Evolutionary conservation across 2,329 filamentous ascomycete genomes (phyloP).

Genomic region (Ascochyta koolunga): DNA sequence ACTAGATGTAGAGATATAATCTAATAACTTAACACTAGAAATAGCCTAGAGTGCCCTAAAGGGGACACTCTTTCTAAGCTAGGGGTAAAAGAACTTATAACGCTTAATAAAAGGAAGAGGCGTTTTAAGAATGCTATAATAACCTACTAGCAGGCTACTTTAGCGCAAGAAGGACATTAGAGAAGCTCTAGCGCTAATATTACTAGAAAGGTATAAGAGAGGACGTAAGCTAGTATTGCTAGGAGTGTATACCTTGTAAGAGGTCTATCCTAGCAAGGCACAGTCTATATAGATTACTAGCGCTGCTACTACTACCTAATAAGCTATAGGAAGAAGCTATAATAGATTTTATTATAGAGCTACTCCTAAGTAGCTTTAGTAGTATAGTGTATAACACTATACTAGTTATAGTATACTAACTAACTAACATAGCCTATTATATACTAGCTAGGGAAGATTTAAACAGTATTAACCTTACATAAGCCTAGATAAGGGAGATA

Average conservation of each 20-base stretch:
- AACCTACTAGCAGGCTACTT: background rate
- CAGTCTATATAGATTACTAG: background rate
- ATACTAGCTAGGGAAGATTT: background rate
- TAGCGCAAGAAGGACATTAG: background rate
- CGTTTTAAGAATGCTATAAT: background rate
- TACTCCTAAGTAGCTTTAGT: background rate
- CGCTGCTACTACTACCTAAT: background rate
- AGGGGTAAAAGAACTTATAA: background rate
- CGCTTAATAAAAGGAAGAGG: background rate
- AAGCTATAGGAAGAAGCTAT: background rate
- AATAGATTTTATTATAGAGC: background rate
- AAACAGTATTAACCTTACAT: background rate
- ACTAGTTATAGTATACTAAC: background rate
- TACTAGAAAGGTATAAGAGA: background rate
- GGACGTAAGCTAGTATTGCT: background rate
- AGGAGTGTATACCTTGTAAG: background rate
- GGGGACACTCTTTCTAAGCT: background rate
- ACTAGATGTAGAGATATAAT: background rate
- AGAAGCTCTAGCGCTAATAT: background rate
- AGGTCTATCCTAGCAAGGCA: background rate
- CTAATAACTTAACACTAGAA: background rate
- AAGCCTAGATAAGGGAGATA: background rate
- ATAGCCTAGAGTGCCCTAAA: background rate
- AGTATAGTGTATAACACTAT: background rate
- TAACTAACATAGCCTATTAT: background rate